Base-by-base conservation (phyloP, 2,329 filamentous ascomycete genomes). In the Pseudogymnoascus sp. region DNA sequence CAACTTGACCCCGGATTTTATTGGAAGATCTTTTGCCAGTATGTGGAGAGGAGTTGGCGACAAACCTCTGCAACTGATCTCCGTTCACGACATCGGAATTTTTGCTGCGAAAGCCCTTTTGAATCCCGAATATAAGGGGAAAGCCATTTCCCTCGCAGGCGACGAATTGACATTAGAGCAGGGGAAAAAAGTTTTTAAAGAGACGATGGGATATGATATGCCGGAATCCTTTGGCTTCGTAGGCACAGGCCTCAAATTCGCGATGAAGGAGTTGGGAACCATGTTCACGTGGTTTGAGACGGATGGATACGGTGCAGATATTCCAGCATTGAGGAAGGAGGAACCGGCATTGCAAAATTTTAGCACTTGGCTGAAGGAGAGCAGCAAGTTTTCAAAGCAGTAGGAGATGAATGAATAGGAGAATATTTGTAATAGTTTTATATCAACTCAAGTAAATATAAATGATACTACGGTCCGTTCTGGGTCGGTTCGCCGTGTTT, bases 281-380 rank as follows among this genome's bases (percentile, higher is more conserved):
- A 77, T 77, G 75, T 76, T 76, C 23, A 63, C 66, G 18, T 78
- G 74, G 69, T 77, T 78, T 60, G 65, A 70, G 21, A 67, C 70
- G 11, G 72, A 73, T 14, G 75, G 75, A 1, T 77, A 74, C 23
- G 71, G 66, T 1, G 76, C 71, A 1, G 70, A 78, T 50, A 69
- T 78, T 38, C 37, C 47, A 16, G 60, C 37, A 7, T 38, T 67
- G 37, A 67, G 44, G 60, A 64, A 65, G 59, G 63, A 66, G 40
- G 63, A 68, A 21, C 66, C 67, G 1, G 38, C 63, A 18, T 44
- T 69, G 50, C 63, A 67, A 44, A 61, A 65, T 61, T 65, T 68
- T 33, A 37, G 62, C n/a, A 64, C 61, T 7, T 69, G 68, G 68
- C 25, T 68, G 38, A 65, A 62, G 62, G 56, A 66, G 37, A 63